phyloP scores from a whole-genome alignment of 352 stramenopile genomes.

The Pythium sp. region DNA sequence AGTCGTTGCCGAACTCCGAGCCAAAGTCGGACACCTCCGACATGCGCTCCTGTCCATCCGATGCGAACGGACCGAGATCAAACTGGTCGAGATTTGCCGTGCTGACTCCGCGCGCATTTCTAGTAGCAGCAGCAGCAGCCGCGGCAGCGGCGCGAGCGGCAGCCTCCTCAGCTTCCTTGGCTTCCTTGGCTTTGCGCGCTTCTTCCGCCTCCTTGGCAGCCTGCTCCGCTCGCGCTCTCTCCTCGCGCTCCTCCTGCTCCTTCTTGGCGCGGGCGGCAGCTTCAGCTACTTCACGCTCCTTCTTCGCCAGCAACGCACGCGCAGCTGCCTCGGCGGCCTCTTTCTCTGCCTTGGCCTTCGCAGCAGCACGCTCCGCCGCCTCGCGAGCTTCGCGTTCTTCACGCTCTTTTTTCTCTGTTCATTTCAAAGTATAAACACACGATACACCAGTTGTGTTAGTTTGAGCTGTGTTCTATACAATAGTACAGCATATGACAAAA shows the following conservation, averaged over 20 bases:
- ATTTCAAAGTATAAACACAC: not conserved
- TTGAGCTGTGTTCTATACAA: not conserved
- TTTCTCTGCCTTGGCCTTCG: conserved; percentile 46
- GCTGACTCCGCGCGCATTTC: conserved; percentile 28
- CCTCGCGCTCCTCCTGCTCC: conserved; percentile 44
- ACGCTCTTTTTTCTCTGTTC: conserved; percentile 30
- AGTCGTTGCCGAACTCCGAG: conserved; percentile 48
- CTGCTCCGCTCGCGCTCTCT: conserved; percentile 23
- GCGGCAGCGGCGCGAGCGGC: conserved; percentile 23
- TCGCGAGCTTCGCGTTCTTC: conserved; percentile 53
- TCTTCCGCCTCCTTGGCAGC: conserved; percentile 25
- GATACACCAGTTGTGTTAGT: not conserved
- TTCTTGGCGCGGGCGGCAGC: conserved; percentile 38
- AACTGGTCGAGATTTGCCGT: conserved; percentile 62
- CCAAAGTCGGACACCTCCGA: conserved; percentile 71
- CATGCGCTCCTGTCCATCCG: conserved; percentile 43
- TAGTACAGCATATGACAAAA: not conserved
- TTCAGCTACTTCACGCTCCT: conserved; percentile 46
- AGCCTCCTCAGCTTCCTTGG: conserved; percentile 28
- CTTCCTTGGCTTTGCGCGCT: conserved; percentile 12
- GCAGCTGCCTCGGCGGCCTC: conserved; percentile 45
- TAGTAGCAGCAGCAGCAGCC: conserved; percentile 26
- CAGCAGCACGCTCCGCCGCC: conserved; percentile 41
- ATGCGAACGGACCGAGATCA: conserved; percentile 50
- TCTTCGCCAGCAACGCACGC: conserved; percentile 38